Conservation (phyloP, 2,329 filamentous ascomycete genomes). For the Talaromyces verruculosus region DNA sequence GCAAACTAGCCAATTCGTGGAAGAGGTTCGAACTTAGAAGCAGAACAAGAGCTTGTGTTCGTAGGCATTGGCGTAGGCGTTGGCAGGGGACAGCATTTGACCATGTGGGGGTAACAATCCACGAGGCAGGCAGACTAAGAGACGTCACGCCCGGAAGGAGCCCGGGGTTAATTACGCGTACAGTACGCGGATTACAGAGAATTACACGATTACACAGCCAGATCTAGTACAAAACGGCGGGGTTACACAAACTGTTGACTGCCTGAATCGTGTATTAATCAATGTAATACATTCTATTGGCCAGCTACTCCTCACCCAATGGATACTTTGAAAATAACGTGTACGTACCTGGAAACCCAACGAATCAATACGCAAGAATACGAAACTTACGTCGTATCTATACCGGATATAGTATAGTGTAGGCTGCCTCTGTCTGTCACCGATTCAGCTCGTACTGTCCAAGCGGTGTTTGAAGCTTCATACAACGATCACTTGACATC, state of each 20-base stretch:
- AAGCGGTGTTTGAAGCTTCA: not conserved
- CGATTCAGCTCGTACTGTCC: not conserved
- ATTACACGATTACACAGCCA: not conserved
- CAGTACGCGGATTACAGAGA: not conserved
- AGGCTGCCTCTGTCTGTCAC: not conserved
- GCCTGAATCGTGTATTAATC: not conserved
- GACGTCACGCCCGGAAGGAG: slow-evolving; percentile 2
- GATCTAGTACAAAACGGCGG: not conserved
- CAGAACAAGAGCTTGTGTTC: not conserved
- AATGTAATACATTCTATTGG: not conserved
- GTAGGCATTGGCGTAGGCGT: not conserved
- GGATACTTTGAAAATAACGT: not conserved
- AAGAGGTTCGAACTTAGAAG: not conserved
- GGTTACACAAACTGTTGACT: not conserved
- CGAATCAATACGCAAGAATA: not conserved
- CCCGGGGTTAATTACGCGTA: not conserved
- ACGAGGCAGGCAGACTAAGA: not conserved
- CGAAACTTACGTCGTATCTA: not conserved
- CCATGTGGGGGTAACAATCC: slow-evolving; percentile 1
- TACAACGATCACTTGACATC: slow-evolving; percentile 1
- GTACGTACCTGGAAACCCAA: not conserved
- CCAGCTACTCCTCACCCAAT: not conserved
- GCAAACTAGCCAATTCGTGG: not conserved
- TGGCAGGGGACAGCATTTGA: slow-evolving; percentile 5
- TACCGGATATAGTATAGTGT: not conserved